Base-by-base conservation (phyloP, 805 yeast genomes). In the Isabelozyma rhagii region DNA sequence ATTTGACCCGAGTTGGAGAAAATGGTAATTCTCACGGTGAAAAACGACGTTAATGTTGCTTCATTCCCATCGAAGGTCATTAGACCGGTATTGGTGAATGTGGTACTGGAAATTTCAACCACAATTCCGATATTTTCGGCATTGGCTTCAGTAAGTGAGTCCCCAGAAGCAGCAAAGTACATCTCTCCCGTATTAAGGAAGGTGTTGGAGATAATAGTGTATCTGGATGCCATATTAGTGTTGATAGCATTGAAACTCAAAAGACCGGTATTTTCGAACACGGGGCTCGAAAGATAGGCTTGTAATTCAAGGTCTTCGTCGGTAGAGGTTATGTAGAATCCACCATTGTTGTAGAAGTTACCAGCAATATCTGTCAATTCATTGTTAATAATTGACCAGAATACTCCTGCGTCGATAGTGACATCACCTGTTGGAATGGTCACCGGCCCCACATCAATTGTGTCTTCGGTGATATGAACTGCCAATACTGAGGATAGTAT, bases 181-280 rank as follows among this genome's bases (percentile, higher is more conserved):
- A 38, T 13, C 17, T 38, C 40, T 10, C 40, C 40, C 2, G 40
- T n/a, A 38, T n/a, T 14, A 13, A 14, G 17, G 13, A 38, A 14
- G 8, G 17, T n/a, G 8, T 13, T 38, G 8, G 14, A 8, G 9
- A 25, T 29, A 9, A 60, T 39, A 29, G 45, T 46, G 47, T 52
- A 66, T 9, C 52, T 50, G 5, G 69, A 59, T 8, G 58, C 51
- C 18, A 55, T 41, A 5, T 50, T 15, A 1, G 64, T 49, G 21
- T 53, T 45, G 9, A 55, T 29, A 8, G 69, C 49, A 44, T 66
- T 58, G 49, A 65, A 66, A n/a, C 63, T 48, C 41, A 59, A 46
- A 14, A 46, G 49, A 15, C 72, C 72, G 34, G 53, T 14, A 13
- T 38, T 58, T 7, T 46, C 47, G 25, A 53, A 53, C 29, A 46